phyloP scores from a whole-genome alignment of 176 grass and related monocot genomes.

The Paspalum notatum region DNA sequence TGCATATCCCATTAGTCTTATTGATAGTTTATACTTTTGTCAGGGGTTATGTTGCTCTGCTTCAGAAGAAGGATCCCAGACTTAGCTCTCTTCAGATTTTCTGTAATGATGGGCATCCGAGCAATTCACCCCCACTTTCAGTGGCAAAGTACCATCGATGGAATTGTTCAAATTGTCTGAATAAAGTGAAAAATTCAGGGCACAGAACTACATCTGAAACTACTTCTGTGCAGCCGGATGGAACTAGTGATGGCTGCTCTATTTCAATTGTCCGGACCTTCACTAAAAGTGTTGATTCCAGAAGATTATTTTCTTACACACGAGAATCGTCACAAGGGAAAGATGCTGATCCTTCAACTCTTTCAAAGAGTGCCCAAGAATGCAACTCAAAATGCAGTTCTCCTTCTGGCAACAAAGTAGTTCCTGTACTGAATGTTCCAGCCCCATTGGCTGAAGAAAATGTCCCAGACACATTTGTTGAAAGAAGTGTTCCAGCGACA shows the following conservation, averaged over 20 bases:
- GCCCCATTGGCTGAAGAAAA: neutral
- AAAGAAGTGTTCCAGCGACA: conserved; percentile 3
- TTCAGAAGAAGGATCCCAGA: conserved; percentile 51
- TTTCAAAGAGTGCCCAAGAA: conserved; percentile 42
- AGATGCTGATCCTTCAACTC: conserved; percentile 21
- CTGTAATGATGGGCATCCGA: neutral
- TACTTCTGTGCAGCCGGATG: conserved; percentile 36
- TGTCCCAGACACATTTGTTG: neutral
- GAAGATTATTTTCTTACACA: conserved; percentile 39
- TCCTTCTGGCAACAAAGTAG: conserved; percentile 22
- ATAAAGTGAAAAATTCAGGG: conserved; percentile 31
- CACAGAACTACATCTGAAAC: conserved; percentile 24
- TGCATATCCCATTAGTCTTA: conserved; percentile 15
- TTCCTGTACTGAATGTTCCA: conserved; percentile 25
- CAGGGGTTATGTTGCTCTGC: conserved; percentile 66
- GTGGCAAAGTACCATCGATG: conserved; percentile 58
- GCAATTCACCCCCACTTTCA: conserved; percentile 27
- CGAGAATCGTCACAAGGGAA: conserved; percentile 43
- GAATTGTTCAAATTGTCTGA: conserved; percentile 69
- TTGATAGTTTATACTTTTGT: conserved; percentile 38
- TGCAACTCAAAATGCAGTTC: conserved; percentile 43
- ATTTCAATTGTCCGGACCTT: conserved; percentile 60
- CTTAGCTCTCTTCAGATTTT: conserved; percentile 52
- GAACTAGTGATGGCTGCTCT: conserved; percentile 45
- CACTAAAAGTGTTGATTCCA: conserved; percentile 33